Percentiles rank a stretch among this genome's conserved stretches.
These are phyloP conservation scores for Penicillium hesseltinei DNA, from an alignment of 2,329 filamentous ascomycete genomes.

Conservation along the genomic window DNA sequence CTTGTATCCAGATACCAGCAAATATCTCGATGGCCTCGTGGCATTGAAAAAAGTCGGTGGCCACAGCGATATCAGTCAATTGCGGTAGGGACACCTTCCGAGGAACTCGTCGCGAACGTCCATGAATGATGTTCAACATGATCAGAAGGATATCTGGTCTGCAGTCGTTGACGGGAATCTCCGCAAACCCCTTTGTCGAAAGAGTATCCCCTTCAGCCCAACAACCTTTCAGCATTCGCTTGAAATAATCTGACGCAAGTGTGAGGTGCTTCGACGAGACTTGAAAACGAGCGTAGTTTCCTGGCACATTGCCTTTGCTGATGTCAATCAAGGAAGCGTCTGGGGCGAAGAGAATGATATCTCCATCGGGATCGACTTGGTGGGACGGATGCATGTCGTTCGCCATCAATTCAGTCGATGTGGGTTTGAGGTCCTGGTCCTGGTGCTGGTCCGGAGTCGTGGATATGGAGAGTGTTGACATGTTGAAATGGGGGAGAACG, in stretches of 20 bases:
- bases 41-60: background rate
- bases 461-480: background rate
- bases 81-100: background rate
- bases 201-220: background rate
- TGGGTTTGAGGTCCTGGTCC: background rate
- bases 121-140: background rate
- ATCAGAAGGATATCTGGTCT: background rate
- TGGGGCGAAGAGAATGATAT: background rate
- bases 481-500: background rate
- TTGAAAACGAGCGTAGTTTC: background rate
- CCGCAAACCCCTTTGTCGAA: background rate
- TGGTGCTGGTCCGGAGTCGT: background rate
- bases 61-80: background rate
- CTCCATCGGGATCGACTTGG: conserved; percentile 1
- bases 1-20: background rate
- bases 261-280: conserved; percentile 1
- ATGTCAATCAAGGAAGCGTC: background rate
- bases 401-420: background rate
- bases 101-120: background rate
- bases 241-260: background rate
- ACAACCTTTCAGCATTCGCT: background rate
- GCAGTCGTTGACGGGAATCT: background rate
- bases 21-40: background rate
- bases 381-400: background rate
- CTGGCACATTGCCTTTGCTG: background rate